Evolutionary conservation across 352 stramenopile genomes (phyloP).

Genomic region (Pythium brassicae): DNA sequence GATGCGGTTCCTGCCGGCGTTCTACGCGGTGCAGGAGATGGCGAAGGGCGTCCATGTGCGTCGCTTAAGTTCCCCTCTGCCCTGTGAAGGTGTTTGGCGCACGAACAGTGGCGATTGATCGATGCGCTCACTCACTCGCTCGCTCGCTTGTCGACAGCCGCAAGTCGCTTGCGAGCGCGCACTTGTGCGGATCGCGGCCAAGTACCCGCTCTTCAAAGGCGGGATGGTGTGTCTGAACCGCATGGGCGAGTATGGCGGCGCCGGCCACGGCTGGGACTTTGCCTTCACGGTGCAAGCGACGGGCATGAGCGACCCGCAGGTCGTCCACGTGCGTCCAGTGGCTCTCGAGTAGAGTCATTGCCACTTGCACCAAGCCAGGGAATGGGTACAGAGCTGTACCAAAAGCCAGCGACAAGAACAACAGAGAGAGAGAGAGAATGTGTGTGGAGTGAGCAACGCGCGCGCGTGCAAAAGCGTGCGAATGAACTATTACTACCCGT

Average conservation of each 20-base stretch:
- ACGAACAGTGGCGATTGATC: not conserved
- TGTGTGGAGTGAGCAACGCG: not conserved
- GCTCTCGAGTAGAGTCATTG: slow-evolving; percentile 14
- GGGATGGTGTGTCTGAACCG: slow-evolving; percentile 79
- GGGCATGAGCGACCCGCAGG: slow-evolving; percentile 43
- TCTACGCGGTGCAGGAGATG: slow-evolving; percentile 82
- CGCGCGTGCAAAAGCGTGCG: not conserved
- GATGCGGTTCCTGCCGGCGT: slow-evolving; percentile 89
- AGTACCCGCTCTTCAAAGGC: slow-evolving; percentile 64
- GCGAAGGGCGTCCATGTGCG: slow-evolving; percentile 61
- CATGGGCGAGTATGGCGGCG: slow-evolving; percentile 65
- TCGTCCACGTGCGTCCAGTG: slow-evolving; percentile 50
- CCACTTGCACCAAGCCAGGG: not conserved
- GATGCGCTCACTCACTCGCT: too few relatives aligned
- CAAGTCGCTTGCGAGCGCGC: slow-evolving; percentile 52
- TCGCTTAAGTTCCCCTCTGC: slow-evolving; percentile 4
- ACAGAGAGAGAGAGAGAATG: not conserved
- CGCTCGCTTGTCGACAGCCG: slow-evolving; percentile 28
- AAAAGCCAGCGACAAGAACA: not conserved
- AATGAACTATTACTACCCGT: slow-evolving; percentile 2
- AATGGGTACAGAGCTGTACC: not conserved
- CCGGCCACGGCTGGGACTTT: slow-evolving; percentile 73
- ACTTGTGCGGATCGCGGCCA: slow-evolving; percentile 40
- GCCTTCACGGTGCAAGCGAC: slow-evolving; percentile 60
- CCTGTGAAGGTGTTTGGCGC: not conserved